Conservation (phyloP, 495 filamentous ascomycete genomes). For the Pyrenula massariospora region DNA sequence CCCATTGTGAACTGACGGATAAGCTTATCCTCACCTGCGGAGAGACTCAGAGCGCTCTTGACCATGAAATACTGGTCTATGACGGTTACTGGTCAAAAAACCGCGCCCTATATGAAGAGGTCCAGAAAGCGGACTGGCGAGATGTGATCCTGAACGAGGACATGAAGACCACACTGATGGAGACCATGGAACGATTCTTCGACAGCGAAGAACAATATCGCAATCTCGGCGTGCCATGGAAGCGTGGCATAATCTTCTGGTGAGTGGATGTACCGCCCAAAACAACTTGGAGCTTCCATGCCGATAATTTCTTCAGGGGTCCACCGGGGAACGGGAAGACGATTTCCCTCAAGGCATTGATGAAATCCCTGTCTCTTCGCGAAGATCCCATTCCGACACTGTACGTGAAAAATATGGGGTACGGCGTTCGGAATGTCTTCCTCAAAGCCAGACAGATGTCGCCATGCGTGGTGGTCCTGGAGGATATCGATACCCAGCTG, state of each 20-base stretch:
- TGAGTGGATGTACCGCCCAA: background rate
- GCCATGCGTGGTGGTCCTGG: constrained; percentile 43
- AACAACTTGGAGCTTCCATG: background rate
- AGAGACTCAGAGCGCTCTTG: constrained; percentile 18
- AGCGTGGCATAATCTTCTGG: constrained; percentile 12
- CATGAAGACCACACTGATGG: constrained; percentile 28
- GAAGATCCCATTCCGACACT: constrained; percentile 29
- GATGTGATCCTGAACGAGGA: constrained; percentile 30
- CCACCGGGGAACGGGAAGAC: constrained; percentile 54
- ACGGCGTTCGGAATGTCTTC: constrained; percentile 35
- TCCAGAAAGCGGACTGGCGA: constrained; percentile 27
- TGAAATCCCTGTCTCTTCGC: constrained; percentile 39
- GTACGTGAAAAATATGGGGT: constrained; percentile 41
- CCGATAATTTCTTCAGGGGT: constrained; percentile 27
- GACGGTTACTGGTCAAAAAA: constrained; percentile 25
- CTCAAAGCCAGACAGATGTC: constrained; percentile 26
- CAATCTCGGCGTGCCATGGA: constrained; percentile 32
- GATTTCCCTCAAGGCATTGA: constrained; percentile 57
- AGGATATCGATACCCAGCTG: constrained; percentile 56
- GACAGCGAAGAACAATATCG: constrained; percentile 28
- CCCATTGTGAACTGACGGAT: constrained; percentile 20
- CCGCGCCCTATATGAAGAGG: constrained; percentile 22
- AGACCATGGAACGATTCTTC: constrained; percentile 29
- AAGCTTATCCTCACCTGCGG: constrained; percentile 21
- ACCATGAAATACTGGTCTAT: constrained; percentile 26